Evolutionary conservation across 345 rosid genomes (phyloP).

Genomic region (Melaleuca quinquenervia): DNA sequence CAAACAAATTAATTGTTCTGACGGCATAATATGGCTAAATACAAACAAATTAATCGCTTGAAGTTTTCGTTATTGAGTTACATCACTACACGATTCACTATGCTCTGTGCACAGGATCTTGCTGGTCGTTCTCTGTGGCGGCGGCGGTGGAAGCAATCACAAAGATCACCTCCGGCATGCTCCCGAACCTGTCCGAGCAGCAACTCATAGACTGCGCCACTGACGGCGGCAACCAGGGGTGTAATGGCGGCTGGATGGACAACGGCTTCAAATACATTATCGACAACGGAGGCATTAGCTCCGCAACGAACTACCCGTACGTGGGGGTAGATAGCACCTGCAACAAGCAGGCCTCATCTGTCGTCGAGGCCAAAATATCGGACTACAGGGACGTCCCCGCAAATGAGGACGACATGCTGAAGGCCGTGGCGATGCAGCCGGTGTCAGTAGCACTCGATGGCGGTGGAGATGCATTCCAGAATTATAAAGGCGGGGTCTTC

Average conservation of each 20-base stretch:
- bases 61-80: neutral
- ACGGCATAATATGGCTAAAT: neutral
- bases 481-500: neutral
- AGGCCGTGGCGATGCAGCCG: neutral
- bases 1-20: neutral
- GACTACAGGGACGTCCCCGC: neutral
- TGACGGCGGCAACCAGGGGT: neutral
- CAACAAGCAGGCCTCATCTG: neutral
- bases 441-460: neutral
- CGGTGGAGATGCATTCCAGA: neutral
- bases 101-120: neutral
- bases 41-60: neutral
- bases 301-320: neutral
- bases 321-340: neutral
- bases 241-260: neutral
- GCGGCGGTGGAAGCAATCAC: conserved; percentile 2
- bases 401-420: neutral
- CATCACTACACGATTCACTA: neutral
- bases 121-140: conserved; percentile 3
- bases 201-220: conserved; percentile 3
- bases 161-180: neutral
- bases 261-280: neutral
- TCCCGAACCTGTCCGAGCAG: conserved; percentile 1
- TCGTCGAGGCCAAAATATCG: neutral
- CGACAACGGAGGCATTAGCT: neutral